A percentile compares a stretch with the other conserved stretches of the same genome.
Evolutionary conservation across 163 green algal species (phyloP).

Genomic region (Prototheca cutis): DNA sequence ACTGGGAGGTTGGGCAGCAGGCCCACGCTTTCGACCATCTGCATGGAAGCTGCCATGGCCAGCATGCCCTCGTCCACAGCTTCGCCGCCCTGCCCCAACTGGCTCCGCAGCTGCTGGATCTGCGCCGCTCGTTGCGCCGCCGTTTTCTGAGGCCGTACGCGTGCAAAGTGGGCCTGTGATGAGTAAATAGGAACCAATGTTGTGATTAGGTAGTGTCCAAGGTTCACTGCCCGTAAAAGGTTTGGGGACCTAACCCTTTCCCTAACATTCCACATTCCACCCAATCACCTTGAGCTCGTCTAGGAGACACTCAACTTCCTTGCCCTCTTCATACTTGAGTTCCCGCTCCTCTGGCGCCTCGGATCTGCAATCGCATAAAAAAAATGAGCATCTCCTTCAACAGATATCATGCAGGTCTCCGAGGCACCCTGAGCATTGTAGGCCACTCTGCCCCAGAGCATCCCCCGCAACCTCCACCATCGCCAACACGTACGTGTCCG

Average conservation of each 20-base stretch:
- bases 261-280: too few relatives aligned
- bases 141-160: constrained; percentile 21
- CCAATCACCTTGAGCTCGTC: constrained; percentile 49
- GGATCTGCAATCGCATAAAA: constrained; percentile 13
- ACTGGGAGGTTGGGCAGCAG: constrained; percentile 56
- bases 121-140: constrained; percentile 23
- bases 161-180: constrained; percentile 30
- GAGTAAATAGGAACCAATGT: too few relatives aligned
- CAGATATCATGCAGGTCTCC: too few relatives aligned
- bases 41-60: constrained; percentile 36
- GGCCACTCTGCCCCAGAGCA: too few relatives aligned
- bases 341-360: constrained; percentile 44
- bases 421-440: too few relatives aligned
- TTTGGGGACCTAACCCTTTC: too few relatives aligned
- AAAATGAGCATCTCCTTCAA: not conserved
- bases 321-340: constrained; percentile 24
- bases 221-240: too few relatives aligned
- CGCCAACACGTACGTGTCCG: constrained; percentile 31
- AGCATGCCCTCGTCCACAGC: constrained; percentile 35
- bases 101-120: constrained; percentile 23
- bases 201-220: too few relatives aligned
- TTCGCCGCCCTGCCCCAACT: constrained; percentile 26
- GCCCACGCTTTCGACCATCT: constrained; percentile 67
- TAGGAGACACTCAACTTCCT: constrained; percentile 50
- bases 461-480: too few relatives aligned